phyloP scores from a whole-genome alignment of 306 rosid genomes.

The Crataegus laevigata region DNA sequence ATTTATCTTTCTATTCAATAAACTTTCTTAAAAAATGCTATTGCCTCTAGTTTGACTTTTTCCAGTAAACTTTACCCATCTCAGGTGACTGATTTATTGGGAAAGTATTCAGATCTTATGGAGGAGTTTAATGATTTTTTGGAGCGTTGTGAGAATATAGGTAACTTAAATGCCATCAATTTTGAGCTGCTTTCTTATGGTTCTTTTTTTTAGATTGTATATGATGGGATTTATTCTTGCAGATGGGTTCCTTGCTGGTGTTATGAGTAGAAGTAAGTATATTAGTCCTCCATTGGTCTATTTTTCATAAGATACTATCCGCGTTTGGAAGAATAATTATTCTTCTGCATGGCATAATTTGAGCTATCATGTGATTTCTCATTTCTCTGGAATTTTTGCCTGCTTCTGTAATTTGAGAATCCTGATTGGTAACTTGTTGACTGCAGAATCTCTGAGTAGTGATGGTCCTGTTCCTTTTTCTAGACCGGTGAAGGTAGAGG shows the following conservation, averaged over 20 bases:
- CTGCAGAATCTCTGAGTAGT: conserved; percentile 63
- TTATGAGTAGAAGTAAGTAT: conserved; percentile 81
- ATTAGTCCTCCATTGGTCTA: conserved; percentile 4
- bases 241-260: conserved; percentile 95
- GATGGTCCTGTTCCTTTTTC: conserved; percentile 60
- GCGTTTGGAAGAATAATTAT: conserved; percentile 10
- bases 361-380: not conserved
- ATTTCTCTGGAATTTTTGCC: not conserved
- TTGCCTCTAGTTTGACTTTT: conserved; percentile 3
- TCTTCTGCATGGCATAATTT: conserved; percentile 5
- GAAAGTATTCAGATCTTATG: conserved; percentile 90
- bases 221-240: conserved; percentile 45
- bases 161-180: conserved; percentile 30
- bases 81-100: conserved; percentile 87
- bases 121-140: conserved; percentile 79
- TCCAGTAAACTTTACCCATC: conserved; percentile 16
- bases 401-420: conserved; percentile 9
- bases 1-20: not conserved
- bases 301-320: not conserved
- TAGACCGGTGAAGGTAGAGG: conserved; percentile 66
- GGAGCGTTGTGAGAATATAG: conserved; percentile 84
- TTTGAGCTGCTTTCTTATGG: conserved; percentile 11
- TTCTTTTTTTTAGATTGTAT: conserved; percentile 19
- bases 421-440: conserved; percentile 24
- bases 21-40: not conserved